Percentiles rank a stretch among this genome's conserved stretches.
Conservation (phyloP, 345 rosid species). For the Rhodamnia argentea region DNA sequence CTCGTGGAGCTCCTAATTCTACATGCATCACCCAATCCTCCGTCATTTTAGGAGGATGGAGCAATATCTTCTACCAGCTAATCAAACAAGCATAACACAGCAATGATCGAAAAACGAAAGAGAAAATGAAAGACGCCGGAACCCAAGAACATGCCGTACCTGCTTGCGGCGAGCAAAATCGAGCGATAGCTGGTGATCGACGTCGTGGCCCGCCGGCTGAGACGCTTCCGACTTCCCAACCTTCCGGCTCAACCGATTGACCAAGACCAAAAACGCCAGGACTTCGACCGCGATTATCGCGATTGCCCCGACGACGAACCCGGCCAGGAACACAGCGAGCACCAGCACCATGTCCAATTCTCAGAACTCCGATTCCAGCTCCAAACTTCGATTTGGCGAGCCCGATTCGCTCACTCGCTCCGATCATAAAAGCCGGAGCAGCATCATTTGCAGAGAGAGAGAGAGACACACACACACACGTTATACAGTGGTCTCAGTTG, state of each 20-base stretch:
- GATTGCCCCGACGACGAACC: slow-evolving; percentile 35
- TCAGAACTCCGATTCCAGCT: neutral
- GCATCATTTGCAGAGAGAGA: neutral
- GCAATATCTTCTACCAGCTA: neutral
- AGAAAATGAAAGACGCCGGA: neutral
- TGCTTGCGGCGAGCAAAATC: slow-evolving; percentile 34
- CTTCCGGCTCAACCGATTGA: slow-evolving; percentile 28
- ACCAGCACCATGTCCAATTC: neutral
- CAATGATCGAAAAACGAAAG: neutral
- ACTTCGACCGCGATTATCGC: slow-evolving; percentile 22
- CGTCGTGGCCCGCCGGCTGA: slow-evolving; percentile 1
- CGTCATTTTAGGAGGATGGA: neutral
- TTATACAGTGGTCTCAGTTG: neutral
- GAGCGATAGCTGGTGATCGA: slow-evolving; percentile 31
- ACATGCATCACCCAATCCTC: neutral
- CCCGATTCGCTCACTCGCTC: neutral
- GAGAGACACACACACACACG: no score
- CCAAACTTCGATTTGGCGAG: neutral
- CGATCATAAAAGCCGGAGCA: no score
- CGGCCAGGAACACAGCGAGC: slow-evolving; percentile 19
- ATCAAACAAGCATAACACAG: neutral
- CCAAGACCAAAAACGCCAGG: slow-evolving; percentile 13
- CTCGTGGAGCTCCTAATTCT: neutral
- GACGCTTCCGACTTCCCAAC: slow-evolving; percentile 3
- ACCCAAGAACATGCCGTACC: slow-evolving; percentile 10